Evolutionary conservation across 2,329 filamentous ascomycete genomes (phyloP).

Genomic region (Bipolaris bicolor): DNA sequence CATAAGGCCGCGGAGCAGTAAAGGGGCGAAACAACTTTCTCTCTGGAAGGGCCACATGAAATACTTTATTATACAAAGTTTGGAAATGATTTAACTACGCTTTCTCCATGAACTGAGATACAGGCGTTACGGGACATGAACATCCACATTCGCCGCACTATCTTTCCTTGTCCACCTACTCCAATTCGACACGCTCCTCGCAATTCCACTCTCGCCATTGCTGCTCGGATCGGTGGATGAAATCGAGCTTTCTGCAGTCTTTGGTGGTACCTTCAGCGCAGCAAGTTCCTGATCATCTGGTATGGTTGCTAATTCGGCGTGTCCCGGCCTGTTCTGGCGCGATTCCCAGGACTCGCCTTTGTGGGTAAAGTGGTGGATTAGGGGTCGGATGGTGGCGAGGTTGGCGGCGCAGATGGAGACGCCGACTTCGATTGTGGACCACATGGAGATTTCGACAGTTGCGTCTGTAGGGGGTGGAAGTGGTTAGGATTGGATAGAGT

Average conservation of each 20-base stretch:
- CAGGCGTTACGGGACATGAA: background rate
- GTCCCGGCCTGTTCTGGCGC: background rate
- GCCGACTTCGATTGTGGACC: conserved; percentile 25
- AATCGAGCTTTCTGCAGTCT: background rate
- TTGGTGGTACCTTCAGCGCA: background rate
- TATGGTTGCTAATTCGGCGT: background rate
- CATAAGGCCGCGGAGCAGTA: too few relatives aligned
- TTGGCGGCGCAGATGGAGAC: conserved; percentile 19
- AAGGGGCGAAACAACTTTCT: too few relatives aligned
- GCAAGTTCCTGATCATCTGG: background rate
- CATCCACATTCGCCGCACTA: background rate
- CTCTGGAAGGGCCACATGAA: too few relatives aligned
- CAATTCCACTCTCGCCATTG: background rate
- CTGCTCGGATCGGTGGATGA: background rate
- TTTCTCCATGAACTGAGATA: background rate
- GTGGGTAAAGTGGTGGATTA: background rate
- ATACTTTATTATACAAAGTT: too few relatives aligned
- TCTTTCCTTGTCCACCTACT: background rate
- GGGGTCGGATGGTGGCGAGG: conserved; percentile 23
- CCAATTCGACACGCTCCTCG: background rate
- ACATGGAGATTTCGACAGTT: conserved; percentile 25
- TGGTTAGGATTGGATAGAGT: background rate
- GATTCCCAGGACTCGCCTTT: background rate
- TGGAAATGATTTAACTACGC: too few relatives aligned
- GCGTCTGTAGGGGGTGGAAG: background rate